phyloP scores from a whole-genome alignment of 2,329 filamentous ascomycete species.

The Moelleriella libera region DNA sequence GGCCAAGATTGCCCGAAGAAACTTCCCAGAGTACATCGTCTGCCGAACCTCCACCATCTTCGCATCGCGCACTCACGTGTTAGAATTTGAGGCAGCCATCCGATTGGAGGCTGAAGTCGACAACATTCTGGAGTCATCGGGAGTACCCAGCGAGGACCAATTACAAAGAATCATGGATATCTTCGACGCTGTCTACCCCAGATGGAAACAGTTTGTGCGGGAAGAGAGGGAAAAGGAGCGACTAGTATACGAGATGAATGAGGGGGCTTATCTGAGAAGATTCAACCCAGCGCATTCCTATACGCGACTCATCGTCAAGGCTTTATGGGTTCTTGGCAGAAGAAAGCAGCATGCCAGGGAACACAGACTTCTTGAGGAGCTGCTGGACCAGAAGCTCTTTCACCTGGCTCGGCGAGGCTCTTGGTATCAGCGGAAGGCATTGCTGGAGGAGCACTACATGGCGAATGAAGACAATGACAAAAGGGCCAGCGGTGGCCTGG shows the following conservation, averaged over 20 bases:
- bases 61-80: constrained; percentile 52
- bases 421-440: constrained; percentile 92
- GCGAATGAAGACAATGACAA: constrained; percentile 35
- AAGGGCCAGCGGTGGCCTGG: constrained; percentile 20
- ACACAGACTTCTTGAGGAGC: constrained; percentile 56
- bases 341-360: constrained; percentile 71
- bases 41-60: constrained; percentile 87
- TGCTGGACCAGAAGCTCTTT: constrained; percentile 71
- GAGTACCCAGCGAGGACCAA: constrained; percentile 49
- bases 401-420: constrained; percentile 71
- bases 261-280: constrained; percentile 77
- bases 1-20: constrained; percentile 73
- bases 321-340: constrained; percentile 61
- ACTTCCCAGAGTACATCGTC: constrained; percentile 83
- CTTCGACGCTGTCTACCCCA: constrained; percentile 61
- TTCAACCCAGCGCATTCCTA: constrained; percentile 90
- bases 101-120: constrained; percentile 73
- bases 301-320: constrained; percentile 85
- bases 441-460: constrained; percentile 95
- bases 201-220: constrained; percentile 61
- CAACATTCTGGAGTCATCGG: constrained; percentile 65
- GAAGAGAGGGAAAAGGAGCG: constrained; percentile 72
- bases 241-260: constrained; percentile 62
- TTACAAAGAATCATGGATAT: constrained; percentile 55
- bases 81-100: constrained; percentile 84